These are phyloP conservation scores for Tephrocybe rancida DNA, from an alignment of 768 basidiomycete genomes.

Conservation along the genomic window DNA sequence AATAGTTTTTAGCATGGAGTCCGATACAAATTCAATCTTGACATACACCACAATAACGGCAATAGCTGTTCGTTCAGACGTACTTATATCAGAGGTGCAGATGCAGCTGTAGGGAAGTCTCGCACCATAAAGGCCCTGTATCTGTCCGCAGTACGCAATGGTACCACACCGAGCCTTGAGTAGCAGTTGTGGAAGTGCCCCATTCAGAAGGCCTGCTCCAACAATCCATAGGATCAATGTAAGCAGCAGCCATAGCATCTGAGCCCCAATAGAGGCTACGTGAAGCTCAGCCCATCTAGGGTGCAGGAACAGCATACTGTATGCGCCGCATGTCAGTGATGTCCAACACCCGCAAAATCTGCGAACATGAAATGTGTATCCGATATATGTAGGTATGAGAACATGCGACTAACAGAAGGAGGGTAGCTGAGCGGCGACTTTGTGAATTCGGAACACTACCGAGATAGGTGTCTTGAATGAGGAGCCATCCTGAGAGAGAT, in stretches of 20 bases:
- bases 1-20: constrained; percentile 15
- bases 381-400: background rate
- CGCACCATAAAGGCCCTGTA: constrained; percentile 57
- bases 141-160: constrained; percentile 58
- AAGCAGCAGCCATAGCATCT: constrained; percentile 57
- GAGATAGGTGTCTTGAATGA: constrained; percentile 57
- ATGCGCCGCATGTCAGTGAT: constrained; percentile 49
- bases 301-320: constrained; percentile 62
- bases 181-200: constrained; percentile 47
- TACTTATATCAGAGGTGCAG: background rate
- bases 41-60: constrained; percentile 54
- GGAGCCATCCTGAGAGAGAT: constrained; percentile 59
- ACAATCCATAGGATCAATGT: constrained; percentile 67
- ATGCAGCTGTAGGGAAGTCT: background rate
- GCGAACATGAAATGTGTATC: background rate
- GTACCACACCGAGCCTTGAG: constrained; percentile 40
- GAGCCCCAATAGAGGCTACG: constrained; percentile 57
- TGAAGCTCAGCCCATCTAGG: constrained; percentile 56
- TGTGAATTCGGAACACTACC: constrained; percentile 50
- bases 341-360: constrained; percentile 70
- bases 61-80: constrained; percentile 31
- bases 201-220: constrained; percentile 53
- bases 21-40: too few species aligned
- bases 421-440: constrained; percentile 43
- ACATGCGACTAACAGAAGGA: constrained; percentile 46